phyloP scores from a whole-genome alignment of 78 protist species.

The Dictyostelium firmibasis region DNA sequence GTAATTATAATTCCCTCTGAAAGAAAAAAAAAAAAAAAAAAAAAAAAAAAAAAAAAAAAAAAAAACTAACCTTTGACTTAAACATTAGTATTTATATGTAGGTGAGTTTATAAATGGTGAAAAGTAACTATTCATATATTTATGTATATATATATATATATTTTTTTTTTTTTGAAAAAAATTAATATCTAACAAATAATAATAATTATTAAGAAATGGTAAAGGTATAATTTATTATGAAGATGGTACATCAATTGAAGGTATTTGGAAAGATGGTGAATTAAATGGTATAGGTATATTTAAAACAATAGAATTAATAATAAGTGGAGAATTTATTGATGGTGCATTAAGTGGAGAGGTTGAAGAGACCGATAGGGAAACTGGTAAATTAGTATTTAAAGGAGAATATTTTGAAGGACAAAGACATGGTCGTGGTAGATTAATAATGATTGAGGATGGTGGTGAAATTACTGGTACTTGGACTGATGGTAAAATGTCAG shows the following conservation, averaged over 20 bases:
- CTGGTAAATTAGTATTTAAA: background rate
- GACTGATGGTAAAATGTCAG: background rate
- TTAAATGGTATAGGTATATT: slow-evolving; percentile 14
- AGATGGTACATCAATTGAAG: slow-evolving; percentile 33
- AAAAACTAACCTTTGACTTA: background rate
- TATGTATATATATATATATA: no score
- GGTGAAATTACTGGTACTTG: slow-evolving; percentile 12
- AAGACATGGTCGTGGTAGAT: slow-evolving; percentile 35
- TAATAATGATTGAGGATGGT: slow-evolving; percentile 26
- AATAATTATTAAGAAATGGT: slow-evolving; percentile 15
- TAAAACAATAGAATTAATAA: background rate
- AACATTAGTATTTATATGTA: background rate
- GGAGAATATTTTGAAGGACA: slow-evolving; percentile 36
- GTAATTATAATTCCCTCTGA: background rate
- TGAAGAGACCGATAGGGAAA: background rate
- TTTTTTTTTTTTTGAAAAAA: background rate
- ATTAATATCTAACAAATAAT: background rate
- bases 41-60: background rate
- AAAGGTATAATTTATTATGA: slow-evolving; percentile 20
- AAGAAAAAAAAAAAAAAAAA: background rate
- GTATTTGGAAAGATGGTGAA: slow-evolving; percentile 35
- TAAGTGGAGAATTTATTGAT: background rate
- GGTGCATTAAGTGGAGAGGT: slow-evolving; percentile 2
- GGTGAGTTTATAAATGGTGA: slow-evolving; percentile 6
- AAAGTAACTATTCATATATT: background rate